Conservation (phyloP, 2,329 filamentous ascomycete genomes). For the Tolypocladium cylindrosporum region DNA sequence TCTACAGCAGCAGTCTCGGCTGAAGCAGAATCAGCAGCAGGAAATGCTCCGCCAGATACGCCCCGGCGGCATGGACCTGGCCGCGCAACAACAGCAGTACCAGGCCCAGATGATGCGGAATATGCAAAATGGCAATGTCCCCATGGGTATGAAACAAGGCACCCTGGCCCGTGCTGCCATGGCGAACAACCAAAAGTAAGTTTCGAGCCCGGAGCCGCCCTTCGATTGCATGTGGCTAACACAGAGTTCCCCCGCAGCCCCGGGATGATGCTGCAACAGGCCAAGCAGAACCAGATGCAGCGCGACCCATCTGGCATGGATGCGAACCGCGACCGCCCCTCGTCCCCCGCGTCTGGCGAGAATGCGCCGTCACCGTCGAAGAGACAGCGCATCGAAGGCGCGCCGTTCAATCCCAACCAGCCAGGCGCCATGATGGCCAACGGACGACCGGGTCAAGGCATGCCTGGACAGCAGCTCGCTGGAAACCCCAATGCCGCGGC, state of each 20-base stretch:
- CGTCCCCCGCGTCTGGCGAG: constrained; percentile 73
- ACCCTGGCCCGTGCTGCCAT: constrained; percentile 66
- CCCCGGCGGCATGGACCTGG: constrained; percentile 44
- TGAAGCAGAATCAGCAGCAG: constrained; percentile 68
- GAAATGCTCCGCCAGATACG: constrained; percentile 67
- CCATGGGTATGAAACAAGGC: constrained; percentile 46
- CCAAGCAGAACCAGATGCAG: constrained; percentile 75
- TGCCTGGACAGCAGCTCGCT: constrained; percentile 61
- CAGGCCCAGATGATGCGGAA: constrained; percentile 57
- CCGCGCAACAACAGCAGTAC: constrained; percentile 43
- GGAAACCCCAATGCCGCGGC: constrained; percentile 36
- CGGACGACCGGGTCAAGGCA: constrained; percentile 59
- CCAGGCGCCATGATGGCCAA: constrained; percentile 58
- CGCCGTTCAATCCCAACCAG: constrained; percentile 63
- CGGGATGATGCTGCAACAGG: constrained; percentile 62
- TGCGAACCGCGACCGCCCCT: constrained; percentile 67
- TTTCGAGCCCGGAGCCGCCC: constrained; percentile 6
- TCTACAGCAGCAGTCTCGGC: constrained; percentile 52
- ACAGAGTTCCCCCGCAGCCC: constrained; percentile 34
- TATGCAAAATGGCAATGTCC: constrained; percentile 52
- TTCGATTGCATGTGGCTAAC: neutral
- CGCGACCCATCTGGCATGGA: constrained; percentile 82
- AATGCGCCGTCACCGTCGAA: constrained; percentile 91
- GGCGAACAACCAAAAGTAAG: constrained; percentile 69
- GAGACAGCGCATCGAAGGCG: constrained; percentile 66